Evolutionary conservation across 140 eudicot species (phyloP), one percentile per base, ranked within the genome.

Genomic region (Anethum foeniculum): DNA sequence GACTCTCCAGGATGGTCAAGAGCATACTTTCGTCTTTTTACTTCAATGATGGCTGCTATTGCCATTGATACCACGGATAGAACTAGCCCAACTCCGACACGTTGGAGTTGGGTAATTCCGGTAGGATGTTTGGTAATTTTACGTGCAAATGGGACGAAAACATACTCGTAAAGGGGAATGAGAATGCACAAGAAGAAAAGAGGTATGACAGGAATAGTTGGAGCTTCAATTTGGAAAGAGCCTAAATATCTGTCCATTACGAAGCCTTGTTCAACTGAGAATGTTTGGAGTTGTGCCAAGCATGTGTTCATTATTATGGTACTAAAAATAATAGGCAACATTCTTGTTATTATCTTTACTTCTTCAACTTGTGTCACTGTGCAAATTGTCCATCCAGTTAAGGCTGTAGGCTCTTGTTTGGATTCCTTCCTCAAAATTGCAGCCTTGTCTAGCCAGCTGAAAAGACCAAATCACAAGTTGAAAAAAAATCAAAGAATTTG

Each of bases 321-420:
- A 84, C 97, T 92, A 44, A 68, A 68, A 10, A 68, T 68, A 15
- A 68, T 68, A 8, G 74, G 74, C 43, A 68, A 14, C 74, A 68
- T 68, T 68, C 85, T 83, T 65, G 91, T 82, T 43, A 92, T 71
- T 80, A 90, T 80, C 84, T 92, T 92, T 4, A 92, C 91, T 85
- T 92, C 97, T 88, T 92, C 97, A 0, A 88, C 90, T 83, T 92
- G 96, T 16, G 95, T 92, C 44, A 92, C 91, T 32, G 90, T 85
- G 87, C 97, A 92, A 56, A 90, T 74, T 80, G 79, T 86, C 90
- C 93, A 87, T 79, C 43, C 43, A 28, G 44, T 68, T 71, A 27
- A 71, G 32, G 88, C 77, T 34, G 89, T 68, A 27, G 88, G 46
- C 16, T 36, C 84, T 71, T 84, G 81, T 10, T 84, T 78, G 19